Conservation (phyloP, 768 basidiomycete species). For the Boletus tylopilopsis region DNA sequence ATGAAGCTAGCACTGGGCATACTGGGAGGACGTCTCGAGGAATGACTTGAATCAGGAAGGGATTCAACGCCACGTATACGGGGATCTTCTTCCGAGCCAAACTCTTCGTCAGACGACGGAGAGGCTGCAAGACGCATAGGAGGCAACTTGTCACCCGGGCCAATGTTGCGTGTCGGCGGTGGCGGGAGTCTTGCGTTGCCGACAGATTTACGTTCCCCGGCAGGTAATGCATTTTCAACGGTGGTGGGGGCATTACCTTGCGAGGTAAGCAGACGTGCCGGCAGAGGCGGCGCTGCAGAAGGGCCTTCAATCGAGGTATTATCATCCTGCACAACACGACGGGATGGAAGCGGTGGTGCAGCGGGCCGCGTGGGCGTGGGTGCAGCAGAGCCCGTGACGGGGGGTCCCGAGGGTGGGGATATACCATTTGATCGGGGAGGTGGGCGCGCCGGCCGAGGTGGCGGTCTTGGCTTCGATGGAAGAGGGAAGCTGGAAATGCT, state of each 20-base stretch:
- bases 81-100: constrained; percentile 58
- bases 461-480: constrained; percentile 18
- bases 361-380: constrained; percentile 17
- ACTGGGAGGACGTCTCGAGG: constrained; percentile 52
- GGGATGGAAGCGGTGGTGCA: constrained; percentile 42
- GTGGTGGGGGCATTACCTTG: background rate
- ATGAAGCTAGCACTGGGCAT: constrained; percentile 31
- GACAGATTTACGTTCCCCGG: constrained; percentile 24
- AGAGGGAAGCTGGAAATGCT: constrained; percentile 8
- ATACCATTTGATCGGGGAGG: constrained; percentile 14
- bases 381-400: background rate
- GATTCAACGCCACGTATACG: constrained; percentile 43
- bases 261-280: constrained; percentile 31
- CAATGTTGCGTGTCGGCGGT: constrained; percentile 74
- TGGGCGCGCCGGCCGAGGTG: constrained; percentile 21
- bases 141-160: constrained; percentile 64
- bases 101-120: constrained; percentile 49
- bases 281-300: constrained; percentile 28
- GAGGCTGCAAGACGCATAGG: constrained; percentile 47
- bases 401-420: background rate
- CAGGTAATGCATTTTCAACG: constrained; percentile 20
- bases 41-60: constrained; percentile 65
- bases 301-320: background rate
- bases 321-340: constrained; percentile 15
- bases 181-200: constrained; percentile 51